Percentiles rank a stretch among this genome's conserved stretches.
Conservation (phyloP, 129 eudicot genomes). For the Erigeron canadensis region DNA sequence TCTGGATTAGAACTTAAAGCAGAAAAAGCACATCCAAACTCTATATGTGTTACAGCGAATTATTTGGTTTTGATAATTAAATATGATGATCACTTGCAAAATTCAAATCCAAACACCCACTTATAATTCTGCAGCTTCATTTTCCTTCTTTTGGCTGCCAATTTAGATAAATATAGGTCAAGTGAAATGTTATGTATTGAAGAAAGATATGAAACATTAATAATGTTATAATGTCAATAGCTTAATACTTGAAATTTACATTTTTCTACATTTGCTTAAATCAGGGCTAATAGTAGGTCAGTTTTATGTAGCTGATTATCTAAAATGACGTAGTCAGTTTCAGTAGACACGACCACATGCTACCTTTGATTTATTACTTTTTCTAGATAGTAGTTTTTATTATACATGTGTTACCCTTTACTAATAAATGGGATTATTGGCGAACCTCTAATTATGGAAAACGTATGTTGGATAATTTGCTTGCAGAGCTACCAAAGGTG, state of each 20-base stretch:
- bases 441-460: neutral
- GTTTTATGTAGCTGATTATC: no score
- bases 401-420: no score
- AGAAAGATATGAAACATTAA: neutral
- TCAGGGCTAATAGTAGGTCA: no score
- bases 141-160: slow-evolving; percentile 6
- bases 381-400: no score
- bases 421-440: neutral
- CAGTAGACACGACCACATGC: no score
- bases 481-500: slow-evolving; percentile 84
- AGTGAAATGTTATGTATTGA: neutral
- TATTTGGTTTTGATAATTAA: neutral
- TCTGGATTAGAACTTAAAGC: neutral
- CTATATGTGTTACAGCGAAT: neutral
- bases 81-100: neutral
- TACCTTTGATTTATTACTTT: no score
- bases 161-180: neutral
- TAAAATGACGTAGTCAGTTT: no score
- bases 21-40: neutral
- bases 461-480: slow-evolving; percentile 9
- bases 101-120: neutral
- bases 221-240: neutral
- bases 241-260: no score
- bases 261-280: no score
- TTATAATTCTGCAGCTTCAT: neutral